Evolutionary conservation across 495 filamentous ascomycete species (phyloP).

Genomic region (Aspergillus bertholletiae): DNA sequence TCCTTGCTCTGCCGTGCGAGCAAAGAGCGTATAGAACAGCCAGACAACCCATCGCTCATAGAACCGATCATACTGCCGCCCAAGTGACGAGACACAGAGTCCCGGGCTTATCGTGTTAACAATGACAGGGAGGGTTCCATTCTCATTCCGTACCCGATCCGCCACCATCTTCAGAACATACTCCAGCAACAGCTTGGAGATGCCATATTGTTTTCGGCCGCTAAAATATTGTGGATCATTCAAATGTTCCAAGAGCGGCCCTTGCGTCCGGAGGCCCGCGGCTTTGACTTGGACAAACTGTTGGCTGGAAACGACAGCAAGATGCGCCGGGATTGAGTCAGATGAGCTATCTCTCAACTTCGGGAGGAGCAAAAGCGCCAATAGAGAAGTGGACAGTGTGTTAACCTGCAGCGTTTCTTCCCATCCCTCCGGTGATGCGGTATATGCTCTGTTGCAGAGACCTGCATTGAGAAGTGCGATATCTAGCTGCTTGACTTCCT

Average conservation of each 20-base stretch:
- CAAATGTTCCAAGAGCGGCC: slow-evolving; percentile 29
- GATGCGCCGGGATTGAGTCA: slow-evolving; percentile 25
- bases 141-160: slow-evolving; percentile 22
- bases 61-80: slow-evolving; percentile 35
- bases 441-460: slow-evolving; percentile 34
- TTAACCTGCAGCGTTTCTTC: slow-evolving; percentile 59
- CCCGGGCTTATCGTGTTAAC: slow-evolving; percentile 47
- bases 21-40: slow-evolving; percentile 40
- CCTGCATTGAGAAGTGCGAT: slow-evolving; percentile 47
- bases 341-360: slow-evolving; percentile 30
- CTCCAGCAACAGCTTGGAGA: slow-evolving; percentile 48
- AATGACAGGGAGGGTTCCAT: slow-evolving; percentile 38
- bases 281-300: slow-evolving; percentile 37
- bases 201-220: slow-evolving; percentile 38
- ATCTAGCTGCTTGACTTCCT: slow-evolving; percentile 35
- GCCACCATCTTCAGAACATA: slow-evolving; percentile 40
- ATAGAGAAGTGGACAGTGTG: slow-evolving; percentile 51
- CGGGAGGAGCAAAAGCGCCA: slow-evolving; percentile 55
- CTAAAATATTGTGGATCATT: slow-evolving; percentile 26
- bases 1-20: slow-evolving; percentile 47
- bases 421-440: slow-evolving; percentile 40
- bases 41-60: slow-evolving; percentile 34
- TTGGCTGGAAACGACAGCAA: slow-evolving; percentile 41
- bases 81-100: slow-evolving; percentile 36
- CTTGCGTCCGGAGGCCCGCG: slow-evolving; percentile 29